Evolutionary conservation across 306 rosid species (phyloP), one percentile per base, ranked within the genome.

Genomic region (Begonia masoniana): DNA sequence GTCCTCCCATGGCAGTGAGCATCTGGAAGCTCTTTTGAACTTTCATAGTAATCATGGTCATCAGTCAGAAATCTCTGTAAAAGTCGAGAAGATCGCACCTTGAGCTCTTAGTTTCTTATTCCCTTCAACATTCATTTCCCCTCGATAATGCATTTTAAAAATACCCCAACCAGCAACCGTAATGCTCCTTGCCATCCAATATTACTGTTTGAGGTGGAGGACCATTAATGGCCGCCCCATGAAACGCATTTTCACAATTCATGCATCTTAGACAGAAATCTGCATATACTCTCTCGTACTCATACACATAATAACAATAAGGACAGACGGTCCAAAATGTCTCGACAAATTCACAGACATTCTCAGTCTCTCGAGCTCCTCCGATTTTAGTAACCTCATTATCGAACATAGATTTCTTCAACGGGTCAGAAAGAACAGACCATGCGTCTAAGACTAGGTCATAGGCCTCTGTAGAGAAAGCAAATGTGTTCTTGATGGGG

Each of bases 241-340:
- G 94, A 60, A 79, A 84, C 1, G 77, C 74, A 21, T n/a, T 71
- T 67, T 11, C 10, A 62, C 96, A 81, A 10, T 69, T 69, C 50
- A 58, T 71, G 26, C 96, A 88, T 13, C 83, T 64, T 26, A 88
- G 42, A 12, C 82, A 51, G 56, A 73, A 81, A 2, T 64, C 95
- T 53, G 68, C 63, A 17, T 77, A 88, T 15, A 48, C 61, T 48
- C 49, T 77, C 62, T 68, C 70, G 57, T 84, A 84, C 61, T 79
- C 76, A 26, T 68, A 80, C 61, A 84, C 43, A 54, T 14, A 68
- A 73, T 71, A 84, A 45, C 95, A 84, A 62, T 73, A 88, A 9
- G 95, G 88, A 57, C 95, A 88, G 55, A 81, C 23, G 0, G 95
- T 84, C 96, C 96, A 88, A 59, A 88, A 84, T 16, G 84, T 59